Evolutionary conservation across 139 green algal genomes (phyloP).

Genomic region (Tetraselmis striata): DNA sequence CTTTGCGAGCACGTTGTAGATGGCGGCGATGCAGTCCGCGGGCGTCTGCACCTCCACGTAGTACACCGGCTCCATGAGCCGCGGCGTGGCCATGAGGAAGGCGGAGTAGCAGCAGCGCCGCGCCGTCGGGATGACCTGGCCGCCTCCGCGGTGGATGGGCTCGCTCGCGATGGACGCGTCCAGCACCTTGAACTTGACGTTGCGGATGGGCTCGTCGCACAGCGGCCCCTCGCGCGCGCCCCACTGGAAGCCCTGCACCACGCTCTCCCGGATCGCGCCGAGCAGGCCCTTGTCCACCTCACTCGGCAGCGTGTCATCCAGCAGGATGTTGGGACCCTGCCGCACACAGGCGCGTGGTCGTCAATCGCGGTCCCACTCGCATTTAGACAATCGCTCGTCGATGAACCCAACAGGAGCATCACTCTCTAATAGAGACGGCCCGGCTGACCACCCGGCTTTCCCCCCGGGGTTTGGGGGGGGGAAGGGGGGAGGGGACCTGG

Average conservation of each 20-base stretch:
- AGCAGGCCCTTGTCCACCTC: constrained; percentile 92
- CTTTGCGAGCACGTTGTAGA: constrained; percentile 96
- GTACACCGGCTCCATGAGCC: constrained; percentile 96
- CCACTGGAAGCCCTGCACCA: constrained; percentile 93
- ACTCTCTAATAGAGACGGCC: too few relatives aligned
- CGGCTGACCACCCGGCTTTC: too few relatives aligned
- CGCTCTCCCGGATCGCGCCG: constrained; percentile 43
- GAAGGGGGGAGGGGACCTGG: too few relatives aligned
- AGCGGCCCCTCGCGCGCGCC: constrained; percentile 90
- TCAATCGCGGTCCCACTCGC: too few relatives aligned
- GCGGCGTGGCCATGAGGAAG: constrained; percentile 95
- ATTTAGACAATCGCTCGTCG: too few relatives aligned
- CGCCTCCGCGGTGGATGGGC: constrained; percentile 76
- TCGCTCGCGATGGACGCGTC: constrained; percentile 60
- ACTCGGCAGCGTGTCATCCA: constrained; percentile 89
- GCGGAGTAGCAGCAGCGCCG: constrained; percentile 86
- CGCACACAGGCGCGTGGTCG: not conserved
- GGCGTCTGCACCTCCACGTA: constrained; percentile 39
- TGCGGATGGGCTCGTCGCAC: constrained; percentile 96
- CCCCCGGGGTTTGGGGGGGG: too few relatives aligned
- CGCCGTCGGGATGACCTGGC: constrained; percentile 86
- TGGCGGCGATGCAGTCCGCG: constrained; percentile 90
- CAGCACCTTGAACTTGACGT: constrained; percentile 94
- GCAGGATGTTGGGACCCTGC: constrained; percentile 82
- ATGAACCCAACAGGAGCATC: too few relatives aligned